phyloP scores from a whole-genome alignment of 2,329 filamentous ascomycete species.

The Epichloe gansuensis region DNA sequence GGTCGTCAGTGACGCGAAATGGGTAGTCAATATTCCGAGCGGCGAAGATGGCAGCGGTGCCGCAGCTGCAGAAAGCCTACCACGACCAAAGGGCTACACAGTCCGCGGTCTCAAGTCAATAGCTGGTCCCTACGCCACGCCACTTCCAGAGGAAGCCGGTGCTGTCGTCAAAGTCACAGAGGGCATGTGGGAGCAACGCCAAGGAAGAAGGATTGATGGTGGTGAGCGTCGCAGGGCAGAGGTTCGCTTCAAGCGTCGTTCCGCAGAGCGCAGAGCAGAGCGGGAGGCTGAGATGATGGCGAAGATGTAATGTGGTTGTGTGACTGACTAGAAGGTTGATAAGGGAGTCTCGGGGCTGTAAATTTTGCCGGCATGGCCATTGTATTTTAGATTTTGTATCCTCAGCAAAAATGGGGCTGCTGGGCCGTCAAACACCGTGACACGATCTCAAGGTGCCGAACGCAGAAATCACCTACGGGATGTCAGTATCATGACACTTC shows the following conservation, averaged over 20 bases:
- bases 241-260: constrained; percentile 74
- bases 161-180: constrained; percentile 62
- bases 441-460: no score
- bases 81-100: constrained; percentile 38
- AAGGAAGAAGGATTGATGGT: constrained; percentile 87
- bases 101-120: constrained; percentile 59
- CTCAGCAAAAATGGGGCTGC: no score
- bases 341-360: neutral
- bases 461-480: no score
- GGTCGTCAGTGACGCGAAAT: constrained; percentile 33
- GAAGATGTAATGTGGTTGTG: constrained; percentile 15
- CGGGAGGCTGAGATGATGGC: constrained; percentile 29
- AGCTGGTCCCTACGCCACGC: constrained; percentile 60
- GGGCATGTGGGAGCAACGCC: constrained; percentile 84
- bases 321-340: neutral
- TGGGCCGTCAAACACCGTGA: no score
- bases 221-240: constrained; percentile 84
- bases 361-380: neutral
- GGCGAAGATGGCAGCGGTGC: constrained; percentile 24
- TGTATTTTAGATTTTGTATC: constrained; percentile 2
- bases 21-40: constrained; percentile 43
- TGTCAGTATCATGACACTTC: no score
- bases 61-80: constrained; percentile 8
- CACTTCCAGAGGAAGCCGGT: constrained; percentile 51
- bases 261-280: constrained; percentile 64